Evolutionary conservation across 306 rosid genomes (phyloP), one percentile per base, ranked within the genome.

Genomic region (Citrullus colocynthis): DNA sequence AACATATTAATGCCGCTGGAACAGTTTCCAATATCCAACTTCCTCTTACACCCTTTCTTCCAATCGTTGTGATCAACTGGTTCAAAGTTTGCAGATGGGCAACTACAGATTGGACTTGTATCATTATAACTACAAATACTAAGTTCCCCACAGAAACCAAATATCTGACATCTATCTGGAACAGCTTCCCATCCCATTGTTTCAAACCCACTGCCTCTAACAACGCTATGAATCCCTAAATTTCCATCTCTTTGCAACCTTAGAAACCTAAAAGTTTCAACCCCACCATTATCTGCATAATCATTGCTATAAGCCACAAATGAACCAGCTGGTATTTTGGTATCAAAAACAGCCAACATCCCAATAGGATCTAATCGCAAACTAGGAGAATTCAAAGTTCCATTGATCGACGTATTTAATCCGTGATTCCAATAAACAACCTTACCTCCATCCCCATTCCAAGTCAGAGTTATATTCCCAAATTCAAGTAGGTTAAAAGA

Each of bases 61-160:
- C 8, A 20, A 44, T 70, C 37, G 32, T 70, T 44, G 6, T 18
- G 83, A 85, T 92, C 96, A 79, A 87, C 75, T 52, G 79, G 82
- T 58, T 69, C 87, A 4, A 92, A 92, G 85, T 92, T 92, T 81
- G 81, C 76, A 39, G 97, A 90, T 0, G 93, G 91, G 73, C 97
- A 92, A 0, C 80, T 82, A 2, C 97, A 92, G 42, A 88, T 58
- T 0, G 97, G 92, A 39, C 52, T 77, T 0, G 88, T 36, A 39
- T 88, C 89, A 14, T 81, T 90, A 61, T 90, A 92, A 76, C 90
- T 84, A 61, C 97, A 92, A 15, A 92, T 81, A 4, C 96, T 91
- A 67, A 87, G 78, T 79, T 80, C 73, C 44, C 97, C 97, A 78
- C 97, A 92, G 70, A 87, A 90, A 4, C 90, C 93, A 63, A 76